Evolutionary conservation across 768 basidiomycete genomes (phyloP).

Genomic region (Tylopilus vinaceipallidus): DNA sequence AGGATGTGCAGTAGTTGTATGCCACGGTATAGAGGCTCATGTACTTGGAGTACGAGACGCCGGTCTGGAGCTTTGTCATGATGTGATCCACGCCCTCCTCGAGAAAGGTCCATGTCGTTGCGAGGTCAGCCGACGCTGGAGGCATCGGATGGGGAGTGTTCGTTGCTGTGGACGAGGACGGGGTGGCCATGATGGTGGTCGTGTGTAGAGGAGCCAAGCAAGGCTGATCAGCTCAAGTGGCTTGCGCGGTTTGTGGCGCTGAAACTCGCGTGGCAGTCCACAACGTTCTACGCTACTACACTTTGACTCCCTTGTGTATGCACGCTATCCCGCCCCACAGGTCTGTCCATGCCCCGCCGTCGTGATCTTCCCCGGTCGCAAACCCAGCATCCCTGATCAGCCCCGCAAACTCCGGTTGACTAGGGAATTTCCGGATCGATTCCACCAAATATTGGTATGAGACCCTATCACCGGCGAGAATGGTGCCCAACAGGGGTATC

Average conservation of each 20-base stretch:
- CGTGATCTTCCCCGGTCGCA: conserved; percentile 62
- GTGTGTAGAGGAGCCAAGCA: conserved; percentile 20
- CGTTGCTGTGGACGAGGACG: conserved; percentile 29
- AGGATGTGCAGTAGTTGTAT: conserved; percentile 97
- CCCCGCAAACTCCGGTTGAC: conserved; percentile 80
- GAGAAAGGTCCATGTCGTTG: conserved; percentile 85
- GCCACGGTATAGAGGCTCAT: conserved; percentile 89
- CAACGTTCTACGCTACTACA: conserved; percentile 41
- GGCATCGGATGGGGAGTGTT: conserved; percentile 54
- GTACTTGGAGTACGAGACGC: conserved; percentile 87
- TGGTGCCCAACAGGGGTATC: conserved; percentile 93
- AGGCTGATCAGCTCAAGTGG: conserved; percentile 12
- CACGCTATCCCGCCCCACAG: conserved; percentile 87
- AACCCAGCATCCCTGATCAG: conserved; percentile 91
- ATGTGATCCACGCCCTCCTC: conserved; percentile 88
- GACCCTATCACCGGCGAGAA: conserved; percentile 90
- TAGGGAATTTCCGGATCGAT: conserved; percentile 92
- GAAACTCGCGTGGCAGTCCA: conserved; percentile 11
- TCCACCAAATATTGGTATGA: conserved; percentile 99
- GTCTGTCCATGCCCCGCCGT: conserved; percentile 84
- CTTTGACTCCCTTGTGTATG: conserved; percentile 81
- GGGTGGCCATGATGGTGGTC: conserved; percentile 33
- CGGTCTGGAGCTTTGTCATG: conserved; percentile 87
- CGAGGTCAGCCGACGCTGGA: conserved; percentile 64
- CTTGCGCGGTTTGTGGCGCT: conserved; percentile 31